A percentile compares a stretch with the other conserved stretches of the same genome.
Evolutionary conservation across 768 basidiomycete genomes (phyloP).

Genomic region (Cystofilobasidium ferigula): DNA sequence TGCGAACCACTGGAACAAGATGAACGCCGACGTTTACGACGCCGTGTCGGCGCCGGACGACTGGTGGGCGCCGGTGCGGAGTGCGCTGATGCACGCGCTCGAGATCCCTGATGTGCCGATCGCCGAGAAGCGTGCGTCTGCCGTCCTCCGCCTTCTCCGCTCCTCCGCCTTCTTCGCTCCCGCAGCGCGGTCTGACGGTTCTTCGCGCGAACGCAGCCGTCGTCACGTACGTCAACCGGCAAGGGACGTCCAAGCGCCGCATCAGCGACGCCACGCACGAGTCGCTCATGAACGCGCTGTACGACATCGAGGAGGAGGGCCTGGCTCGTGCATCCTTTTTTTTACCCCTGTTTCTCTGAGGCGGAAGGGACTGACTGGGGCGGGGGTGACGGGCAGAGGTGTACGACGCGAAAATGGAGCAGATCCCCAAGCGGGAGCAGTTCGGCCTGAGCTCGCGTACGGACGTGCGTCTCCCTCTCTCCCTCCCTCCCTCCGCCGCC

Average conservation of each 20-base stretch:
- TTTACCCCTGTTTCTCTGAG: no score
- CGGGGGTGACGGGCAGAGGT: neutral
- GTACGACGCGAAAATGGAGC: neutral
- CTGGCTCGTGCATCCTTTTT: neutral
- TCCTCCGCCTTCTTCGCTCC: no score
- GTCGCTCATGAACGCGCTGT: neutral
- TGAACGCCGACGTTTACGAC: conserved; percentile 4
- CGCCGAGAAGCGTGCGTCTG: neutral
- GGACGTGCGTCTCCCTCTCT: neutral
- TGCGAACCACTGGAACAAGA: conserved; percentile 12
- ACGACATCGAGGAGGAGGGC: neutral
- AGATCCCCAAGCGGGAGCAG: neutral
- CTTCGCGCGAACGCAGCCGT: neutral
- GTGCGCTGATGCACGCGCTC: conserved; percentile 13
- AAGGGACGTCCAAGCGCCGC: neutral
- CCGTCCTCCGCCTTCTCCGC: neutral
- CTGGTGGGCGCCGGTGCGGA: conserved; percentile 24
- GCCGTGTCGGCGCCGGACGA: neutral
- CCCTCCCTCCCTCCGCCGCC: no score
- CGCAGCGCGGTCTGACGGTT: no score
- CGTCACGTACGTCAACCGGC: neutral
- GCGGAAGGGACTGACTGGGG: no score
- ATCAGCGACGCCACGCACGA: neutral
- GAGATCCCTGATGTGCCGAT: neutral
- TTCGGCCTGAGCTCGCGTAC: neutral